These are phyloP conservation scores for Priceomyces castillae DNA, from an alignment of 805 yeast genomes.

Conservation along the genomic window DNA sequence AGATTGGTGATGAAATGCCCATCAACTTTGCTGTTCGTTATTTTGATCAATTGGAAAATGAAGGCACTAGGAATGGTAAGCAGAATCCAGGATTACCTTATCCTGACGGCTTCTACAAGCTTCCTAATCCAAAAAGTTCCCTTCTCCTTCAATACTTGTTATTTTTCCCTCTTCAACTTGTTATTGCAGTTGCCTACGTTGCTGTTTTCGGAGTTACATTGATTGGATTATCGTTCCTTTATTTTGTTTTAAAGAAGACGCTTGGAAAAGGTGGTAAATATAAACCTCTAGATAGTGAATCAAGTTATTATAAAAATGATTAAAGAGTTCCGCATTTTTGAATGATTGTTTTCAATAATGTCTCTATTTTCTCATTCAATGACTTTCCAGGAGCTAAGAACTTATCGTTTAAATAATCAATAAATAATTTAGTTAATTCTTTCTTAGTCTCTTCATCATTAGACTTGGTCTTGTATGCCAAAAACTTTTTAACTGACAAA, in stretches of 20 bases:
- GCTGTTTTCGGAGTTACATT: slow-evolving; percentile 2
- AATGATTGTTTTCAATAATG: slow-evolving; percentile 39
- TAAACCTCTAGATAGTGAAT: slow-evolving; percentile 23
- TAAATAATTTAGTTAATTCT: slow-evolving; percentile 29
- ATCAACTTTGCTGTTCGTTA: slow-evolving; percentile 59
- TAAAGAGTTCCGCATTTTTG: slow-evolving; percentile 30
- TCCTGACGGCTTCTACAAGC: slow-evolving; percentile 38
- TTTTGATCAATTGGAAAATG: slow-evolving; percentile 34
- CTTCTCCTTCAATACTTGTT: slow-evolving; percentile 18
- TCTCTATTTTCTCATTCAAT: slow-evolving; percentile 25
- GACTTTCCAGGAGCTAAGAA: slow-evolving; percentile 20
- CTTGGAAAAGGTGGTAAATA: slow-evolving; percentile 15
- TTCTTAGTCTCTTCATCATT: slow-evolving; percentile 26
- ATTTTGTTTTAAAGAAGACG: slow-evolving; percentile 18
- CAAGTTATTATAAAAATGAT: slow-evolving; percentile 20
- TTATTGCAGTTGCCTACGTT: slow-evolving; percentile 1
- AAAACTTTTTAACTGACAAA: slow-evolving; percentile 65
- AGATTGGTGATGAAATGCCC: slow-evolving; percentile 63
- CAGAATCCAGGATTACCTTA: slow-evolving; percentile 29
- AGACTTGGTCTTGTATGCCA: slow-evolving; percentile 54
- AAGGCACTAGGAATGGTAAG: slow-evolving; percentile 14
- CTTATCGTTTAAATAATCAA: slow-evolving; percentile 23
- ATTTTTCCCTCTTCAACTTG: slow-evolving; percentile 22
- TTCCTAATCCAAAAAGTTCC: slow-evolving; percentile 28
- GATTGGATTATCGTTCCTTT: slow-evolving; percentile 23